These are phyloP conservation scores for Knoxia roxburghii DNA, from an alignment of 257 asterid genomes.

Conservation along the genomic window DNA sequence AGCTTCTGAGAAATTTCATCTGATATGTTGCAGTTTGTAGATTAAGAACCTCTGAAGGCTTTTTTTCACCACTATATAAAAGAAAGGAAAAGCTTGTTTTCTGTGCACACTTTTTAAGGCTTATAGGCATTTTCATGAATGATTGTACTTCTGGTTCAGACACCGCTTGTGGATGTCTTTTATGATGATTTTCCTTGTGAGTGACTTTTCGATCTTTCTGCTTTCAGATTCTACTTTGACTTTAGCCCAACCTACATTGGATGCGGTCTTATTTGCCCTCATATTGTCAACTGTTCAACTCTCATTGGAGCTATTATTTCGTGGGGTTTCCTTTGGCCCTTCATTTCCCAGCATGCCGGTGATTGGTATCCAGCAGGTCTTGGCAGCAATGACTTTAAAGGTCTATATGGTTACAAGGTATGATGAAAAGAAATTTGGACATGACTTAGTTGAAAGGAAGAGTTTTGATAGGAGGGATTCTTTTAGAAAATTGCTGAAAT, in stretches of 20 bases:
- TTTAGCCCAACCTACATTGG: conserved; percentile 95
- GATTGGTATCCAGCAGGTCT: conserved; percentile 93
- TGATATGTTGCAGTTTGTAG: background rate
- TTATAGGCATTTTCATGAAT: background rate
- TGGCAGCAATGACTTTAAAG: conserved; percentile 89
- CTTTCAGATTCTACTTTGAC: conserved; percentile 81
- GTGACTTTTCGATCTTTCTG: conserved; percentile 23
- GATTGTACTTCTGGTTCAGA: background rate
- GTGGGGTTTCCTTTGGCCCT: conserved; percentile 97
- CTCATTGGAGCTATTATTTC: conserved; percentile 92
- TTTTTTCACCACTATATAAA: background rate
- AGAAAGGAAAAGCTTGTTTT: background rate
- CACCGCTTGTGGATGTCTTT: background rate
- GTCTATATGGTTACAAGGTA: conserved; percentile 94
- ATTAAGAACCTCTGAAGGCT: background rate
- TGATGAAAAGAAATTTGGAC: background rate
- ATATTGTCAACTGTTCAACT: conserved; percentile 86
- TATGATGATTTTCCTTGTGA: background rate
- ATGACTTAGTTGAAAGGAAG: background rate
- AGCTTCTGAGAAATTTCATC: background rate
- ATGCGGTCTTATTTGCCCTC: conserved; percentile 96
- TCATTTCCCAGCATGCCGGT: conserved; percentile 67
- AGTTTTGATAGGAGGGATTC: background rate
- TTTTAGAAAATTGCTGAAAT: background rate
- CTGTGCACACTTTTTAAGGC: background rate